These are phyloP conservation scores for Hypoxylon crocopeplum DNA, from an alignment of 495 filamentous ascomycete species.

Conservation along the genomic window DNA sequence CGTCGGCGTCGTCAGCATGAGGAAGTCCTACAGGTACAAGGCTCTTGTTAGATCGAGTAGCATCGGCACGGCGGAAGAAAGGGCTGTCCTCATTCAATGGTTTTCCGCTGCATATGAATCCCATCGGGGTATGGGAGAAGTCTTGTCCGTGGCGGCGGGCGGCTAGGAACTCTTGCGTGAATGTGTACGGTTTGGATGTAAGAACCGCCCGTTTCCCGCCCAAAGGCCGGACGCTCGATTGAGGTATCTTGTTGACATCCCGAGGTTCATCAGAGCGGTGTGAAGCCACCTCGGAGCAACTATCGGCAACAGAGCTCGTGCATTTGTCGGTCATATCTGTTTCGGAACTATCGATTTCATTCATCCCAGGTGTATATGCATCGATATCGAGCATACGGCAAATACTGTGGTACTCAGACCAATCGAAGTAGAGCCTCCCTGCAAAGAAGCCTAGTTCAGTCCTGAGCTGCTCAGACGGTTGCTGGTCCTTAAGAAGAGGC, in stretches of 20 bases:
- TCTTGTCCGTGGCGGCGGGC: conserved; percentile 58
- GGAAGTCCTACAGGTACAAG: conserved; percentile 5
- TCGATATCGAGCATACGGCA: conserved; percentile 37
- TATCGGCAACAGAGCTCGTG: background rate
- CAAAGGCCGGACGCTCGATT: too few relatives aligned
- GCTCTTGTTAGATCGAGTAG: background rate
- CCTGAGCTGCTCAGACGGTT: conserved; percentile 52
- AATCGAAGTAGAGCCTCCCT: conserved; percentile 63
- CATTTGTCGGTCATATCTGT: conserved; percentile 5
- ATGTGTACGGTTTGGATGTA: conserved; percentile 41
- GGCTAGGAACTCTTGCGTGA: conserved; percentile 59
- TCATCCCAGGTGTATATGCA: conserved; percentile 1
- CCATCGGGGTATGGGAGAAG: conserved; percentile 62
- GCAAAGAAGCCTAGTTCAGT: conserved; percentile 62
- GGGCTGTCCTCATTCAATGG: conserved; percentile 50
- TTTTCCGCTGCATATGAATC: conserved; percentile 57
- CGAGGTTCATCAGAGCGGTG: background rate
- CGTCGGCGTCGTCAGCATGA: conserved; percentile 8
- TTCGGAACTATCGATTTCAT: conserved; percentile 25
- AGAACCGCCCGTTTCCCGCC: too few relatives aligned
- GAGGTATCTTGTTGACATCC: background rate
- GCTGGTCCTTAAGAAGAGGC: conserved; percentile 45
- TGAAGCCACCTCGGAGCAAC: background rate
- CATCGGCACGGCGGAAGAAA: conserved; percentile 48
- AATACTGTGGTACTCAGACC: conserved; percentile 45